These are phyloP conservation scores for Leccinum longicurvipes DNA, from an alignment of 768 basidiomycete species.

Conservation along the genomic window DNA sequence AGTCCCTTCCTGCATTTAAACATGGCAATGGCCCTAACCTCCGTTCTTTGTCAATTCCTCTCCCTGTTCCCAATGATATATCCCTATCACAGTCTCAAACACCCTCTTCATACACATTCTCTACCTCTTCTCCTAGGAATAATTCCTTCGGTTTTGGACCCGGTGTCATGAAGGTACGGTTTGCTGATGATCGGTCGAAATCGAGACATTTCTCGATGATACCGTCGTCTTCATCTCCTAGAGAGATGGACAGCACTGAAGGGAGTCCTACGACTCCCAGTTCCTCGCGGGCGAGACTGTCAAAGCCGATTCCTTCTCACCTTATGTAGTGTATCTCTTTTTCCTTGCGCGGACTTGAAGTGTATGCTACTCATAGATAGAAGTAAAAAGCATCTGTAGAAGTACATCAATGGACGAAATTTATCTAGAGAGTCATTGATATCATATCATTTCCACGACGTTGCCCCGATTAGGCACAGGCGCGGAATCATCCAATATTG, in stretches of 20 bases:
- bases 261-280: conserved; percentile 1
- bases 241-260: neutral
- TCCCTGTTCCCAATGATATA: neutral
- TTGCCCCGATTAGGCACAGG: neutral
- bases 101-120: conserved; percentile 4
- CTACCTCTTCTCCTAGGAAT: neutral
- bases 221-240: conserved; percentile 9
- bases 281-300: conserved; percentile 8
- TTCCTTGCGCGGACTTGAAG: neutral
- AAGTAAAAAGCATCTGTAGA: conserved; percentile 1
- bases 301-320: conserved; percentile 19
- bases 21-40: conserved; percentile 2
- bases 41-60: conserved; percentile 1
- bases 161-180: neutral
- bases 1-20: conserved; percentile 23
- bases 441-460: neutral
- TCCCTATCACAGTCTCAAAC: conserved; percentile 4
- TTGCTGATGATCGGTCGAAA: neutral
- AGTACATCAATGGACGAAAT: neutral
- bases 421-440: too few relatives aligned
- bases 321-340: conserved; percentile 18
- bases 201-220: conserved; percentile 21
- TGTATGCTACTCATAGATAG: neutral
- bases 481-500: neutral
- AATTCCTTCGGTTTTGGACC: neutral